A percentile compares a stretch with the other conserved stretches of the same genome.
These are phyloP conservation scores for Magnusiomyces suaveolens DNA, from an alignment of 1,139 yeast species.

Conservation along the genomic window DNA sequence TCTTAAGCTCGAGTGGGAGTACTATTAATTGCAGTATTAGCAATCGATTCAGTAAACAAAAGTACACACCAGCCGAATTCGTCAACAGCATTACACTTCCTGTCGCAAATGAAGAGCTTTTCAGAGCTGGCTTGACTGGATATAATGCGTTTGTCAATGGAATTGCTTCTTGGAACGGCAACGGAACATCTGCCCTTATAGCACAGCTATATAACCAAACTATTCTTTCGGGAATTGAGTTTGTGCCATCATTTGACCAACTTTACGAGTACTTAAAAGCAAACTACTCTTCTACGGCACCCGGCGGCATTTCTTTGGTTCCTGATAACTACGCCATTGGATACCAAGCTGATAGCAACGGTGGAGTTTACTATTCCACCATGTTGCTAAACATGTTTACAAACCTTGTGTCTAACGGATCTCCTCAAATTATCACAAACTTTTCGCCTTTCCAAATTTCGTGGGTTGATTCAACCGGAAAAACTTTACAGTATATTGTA, in stretches of 20 bases:
- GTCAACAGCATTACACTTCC: slow-evolving; percentile 13
- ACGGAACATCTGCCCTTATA: slow-evolving; percentile 1
- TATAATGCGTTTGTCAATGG: slow-evolving; percentile 17
- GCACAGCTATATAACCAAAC: slow-evolving; percentile 11
- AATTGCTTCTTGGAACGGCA: slow-evolving; percentile 14
- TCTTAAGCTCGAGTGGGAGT: slow-evolving; percentile 13
- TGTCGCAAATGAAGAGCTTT: slow-evolving; percentile 17
- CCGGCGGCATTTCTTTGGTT: slow-evolving; percentile 28
- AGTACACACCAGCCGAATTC: slow-evolving; percentile 17
- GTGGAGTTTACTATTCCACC: slow-evolving; percentile 21
- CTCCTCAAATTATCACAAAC: slow-evolving; percentile 24
- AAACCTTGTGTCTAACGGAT: slow-evolving; percentile 28
- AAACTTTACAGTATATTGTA: slow-evolving; percentile 29
- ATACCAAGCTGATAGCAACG: slow-evolving; percentile 21
- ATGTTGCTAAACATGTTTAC: slow-evolving; percentile 25
- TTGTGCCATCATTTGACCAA: slow-evolving; percentile 17
- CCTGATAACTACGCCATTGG: slow-evolving; percentile 25
- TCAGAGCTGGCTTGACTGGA: slow-evolving; percentile 16
- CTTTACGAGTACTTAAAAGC: slow-evolving; percentile 19
- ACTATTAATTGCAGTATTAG: not conserved
- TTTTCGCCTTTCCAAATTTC: slow-evolving; percentile 30
- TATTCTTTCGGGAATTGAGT: not conserved
- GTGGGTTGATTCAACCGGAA: slow-evolving; percentile 28
- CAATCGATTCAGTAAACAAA: slow-evolving; percentile 15
- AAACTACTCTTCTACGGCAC: slow-evolving; percentile 22